Percentiles rank a stretch among this genome's conserved stretches.
phyloP scores from a whole-genome alignment of 768 basidiomycete genomes.

The Porphyrellus cyaneotinctus region DNA sequence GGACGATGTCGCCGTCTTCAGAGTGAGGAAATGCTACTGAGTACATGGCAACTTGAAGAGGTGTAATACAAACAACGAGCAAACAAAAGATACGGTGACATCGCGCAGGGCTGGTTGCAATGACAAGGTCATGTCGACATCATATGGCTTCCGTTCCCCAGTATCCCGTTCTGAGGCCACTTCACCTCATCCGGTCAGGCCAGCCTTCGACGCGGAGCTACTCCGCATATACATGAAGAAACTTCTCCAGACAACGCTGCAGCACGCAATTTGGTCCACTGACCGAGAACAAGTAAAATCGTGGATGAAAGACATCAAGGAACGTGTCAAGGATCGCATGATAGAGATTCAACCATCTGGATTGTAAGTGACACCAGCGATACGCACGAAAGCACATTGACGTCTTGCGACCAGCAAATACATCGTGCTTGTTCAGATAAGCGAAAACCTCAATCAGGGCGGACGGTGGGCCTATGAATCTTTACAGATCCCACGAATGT shows the following conservation, averaged over 20 bases:
- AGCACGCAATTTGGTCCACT: constrained; percentile 59
- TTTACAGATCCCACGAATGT: constrained; percentile 1
- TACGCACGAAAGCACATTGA: constrained; percentile 12
- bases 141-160: constrained; percentile 52
- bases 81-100: constrained; percentile 21
- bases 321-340: constrained; percentile 84
- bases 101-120: not conserved
- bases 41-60: constrained; percentile 44
- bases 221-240: constrained; percentile 81
- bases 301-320: constrained; percentile 83
- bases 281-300: constrained; percentile 66
- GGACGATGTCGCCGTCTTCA: constrained; percentile 34
- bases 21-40: constrained; percentile 59
- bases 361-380: constrained; percentile 54
- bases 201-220: constrained; percentile 65
- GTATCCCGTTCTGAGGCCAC: constrained; percentile 58
- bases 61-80: constrained; percentile 19
- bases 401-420: constrained; percentile 59
- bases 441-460: constrained; percentile 81
- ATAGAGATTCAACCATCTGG: constrained; percentile 75
- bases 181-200: constrained; percentile 43
- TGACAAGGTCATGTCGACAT: constrained; percentile 22
- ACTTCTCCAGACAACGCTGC: constrained; percentile 66
- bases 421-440: constrained; percentile 80
- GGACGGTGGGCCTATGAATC: constrained; percentile 54